A percentile compares a stretch with the other conserved stretches of the same genome.
Evolutionary conservation across 1,139 yeast species (phyloP).

Genomic region (Fermentozyma sake): DNA sequence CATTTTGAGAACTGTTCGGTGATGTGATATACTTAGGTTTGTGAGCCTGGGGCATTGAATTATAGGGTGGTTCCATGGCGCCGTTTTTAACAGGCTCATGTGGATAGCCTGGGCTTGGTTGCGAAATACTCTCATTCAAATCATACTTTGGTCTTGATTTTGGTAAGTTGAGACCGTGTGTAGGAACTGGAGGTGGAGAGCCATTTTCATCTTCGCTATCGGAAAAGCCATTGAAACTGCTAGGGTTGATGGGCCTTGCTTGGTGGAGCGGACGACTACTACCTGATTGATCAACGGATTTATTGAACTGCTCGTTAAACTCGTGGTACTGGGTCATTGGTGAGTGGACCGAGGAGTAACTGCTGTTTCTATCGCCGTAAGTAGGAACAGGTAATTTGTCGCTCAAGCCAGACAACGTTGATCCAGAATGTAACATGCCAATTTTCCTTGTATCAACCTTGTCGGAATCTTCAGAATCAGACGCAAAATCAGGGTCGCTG

Average conservation of each 20-base stretch:
- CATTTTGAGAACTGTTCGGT: conserved; percentile 34
- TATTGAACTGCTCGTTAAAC: conserved; percentile 44
- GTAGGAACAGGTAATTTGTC: conserved; percentile 21
- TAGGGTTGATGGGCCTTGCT: conserved; percentile 4
- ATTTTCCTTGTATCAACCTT: conserved; percentile 25
- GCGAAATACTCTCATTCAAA: too few relatives aligned
- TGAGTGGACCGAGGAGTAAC: conserved; percentile 40
- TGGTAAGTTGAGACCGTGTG: conserved; percentile 6
- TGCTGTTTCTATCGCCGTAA: conserved; percentile 26
- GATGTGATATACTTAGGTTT: conserved; percentile 33
- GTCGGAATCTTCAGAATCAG: conserved; percentile 19
- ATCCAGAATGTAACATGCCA: conserved; percentile 13
- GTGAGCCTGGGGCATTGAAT: too few relatives aligned
- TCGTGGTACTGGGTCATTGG: conserved; percentile 55
- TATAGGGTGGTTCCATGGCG: too few relatives aligned
- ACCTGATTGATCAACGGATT: conserved; percentile 6
- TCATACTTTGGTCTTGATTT: conserved; percentile 3
- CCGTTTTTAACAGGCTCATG: too few relatives aligned
- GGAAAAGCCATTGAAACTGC: conserved; percentile 10
- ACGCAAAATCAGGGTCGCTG: conserved; percentile 30
- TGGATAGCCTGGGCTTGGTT: too few relatives aligned
- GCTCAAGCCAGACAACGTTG: conserved; percentile 7
- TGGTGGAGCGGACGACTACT: too few relatives aligned
- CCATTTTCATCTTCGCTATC: conserved; percentile 14
- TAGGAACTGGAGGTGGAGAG: conserved; percentile 21